Evolutionary conservation across 345 rosid species (phyloP).

Genomic region (Hypericum perforatum): DNA sequence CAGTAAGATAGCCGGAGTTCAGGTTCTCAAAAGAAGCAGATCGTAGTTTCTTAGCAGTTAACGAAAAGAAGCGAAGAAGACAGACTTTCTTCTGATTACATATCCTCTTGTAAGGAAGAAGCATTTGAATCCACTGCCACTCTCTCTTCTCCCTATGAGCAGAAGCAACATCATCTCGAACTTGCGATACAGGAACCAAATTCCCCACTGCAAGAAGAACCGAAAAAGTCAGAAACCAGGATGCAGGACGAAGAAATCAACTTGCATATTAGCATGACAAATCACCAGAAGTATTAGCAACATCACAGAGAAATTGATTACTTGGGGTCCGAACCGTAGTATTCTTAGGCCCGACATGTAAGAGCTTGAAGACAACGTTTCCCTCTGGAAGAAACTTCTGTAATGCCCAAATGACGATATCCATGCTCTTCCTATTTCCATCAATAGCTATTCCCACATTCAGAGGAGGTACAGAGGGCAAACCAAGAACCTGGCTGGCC

Average conservation of each 20-base stretch:
- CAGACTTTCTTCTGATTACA: conserved; percentile 56
- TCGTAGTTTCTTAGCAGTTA: too few species aligned
- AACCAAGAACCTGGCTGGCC: conserved; percentile 11
- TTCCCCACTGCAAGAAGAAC: conserved; percentile 50
- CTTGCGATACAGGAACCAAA: conserved; percentile 54
- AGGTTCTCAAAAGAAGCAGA: too few species aligned
- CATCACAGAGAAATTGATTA: conserved; percentile 16
- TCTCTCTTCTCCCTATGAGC: conserved; percentile 68
- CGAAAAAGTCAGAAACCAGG: conserved; percentile 5
- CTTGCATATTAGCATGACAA: too few species aligned
- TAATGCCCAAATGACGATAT: conserved; percentile 43
- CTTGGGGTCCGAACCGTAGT: conserved; percentile 71
- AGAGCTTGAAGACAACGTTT: conserved; percentile 41
- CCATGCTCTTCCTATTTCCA: conserved; percentile 43
- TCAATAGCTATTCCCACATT: conserved; percentile 55
- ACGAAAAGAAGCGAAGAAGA: not conserved
- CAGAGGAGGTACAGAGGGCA: conserved; percentile 30
- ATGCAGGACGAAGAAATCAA: too few species aligned
- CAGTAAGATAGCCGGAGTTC: too few species aligned
- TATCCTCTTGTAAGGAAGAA: conserved; percentile 60
- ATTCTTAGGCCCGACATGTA: conserved; percentile 55
- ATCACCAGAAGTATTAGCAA: too few species aligned
- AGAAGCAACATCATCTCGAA: conserved; percentile 60
- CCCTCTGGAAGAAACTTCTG: conserved; percentile 49
- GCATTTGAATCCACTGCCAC: conserved; percentile 42